Evolutionary conservation across 495 filamentous ascomycete genomes (phyloP), one percentile per base, ranked within the genome.

Genomic region (Hypoxylon fuscum): DNA sequence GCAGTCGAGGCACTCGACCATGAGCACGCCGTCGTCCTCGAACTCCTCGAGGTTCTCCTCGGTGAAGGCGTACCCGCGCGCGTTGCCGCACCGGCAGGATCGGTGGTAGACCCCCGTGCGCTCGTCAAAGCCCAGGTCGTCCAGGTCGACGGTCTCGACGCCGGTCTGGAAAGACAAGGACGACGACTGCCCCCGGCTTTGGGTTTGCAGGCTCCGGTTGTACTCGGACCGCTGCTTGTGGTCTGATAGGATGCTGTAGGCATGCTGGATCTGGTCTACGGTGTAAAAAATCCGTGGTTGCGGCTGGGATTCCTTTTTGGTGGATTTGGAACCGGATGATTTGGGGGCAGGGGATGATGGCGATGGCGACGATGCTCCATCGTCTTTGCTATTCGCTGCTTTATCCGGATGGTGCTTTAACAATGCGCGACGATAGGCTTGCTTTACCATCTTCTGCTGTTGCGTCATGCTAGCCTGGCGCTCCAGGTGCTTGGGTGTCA

Each of bases 401-500:
- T 96, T 96, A 78, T 97, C 93, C 0, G 93, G 93, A 72, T 96
- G 93, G 74, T 96, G 79, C 43, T 76, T 79, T 5, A 97, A 81
- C 8, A 97, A 81, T 1, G 93, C 88, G 62, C 84, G 85, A 65
- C 87, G 88, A 74, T 96, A 96, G 25, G 91, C 90, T 53, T 77
- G 74, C 71, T 93, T 94, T 44, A 96, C 62, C 38, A 77, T 51
- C 41, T 68, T 69, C 38, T 68, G 64, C 60, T 66, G 62, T 44
- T 69, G 66, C 22, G 57, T 52, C 1, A 53, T 29, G 50, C 56
- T 52, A 8, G 63, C 50, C 25, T 69, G 60, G 22, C 63, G 61
- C 38, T 65, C 62, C 11, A 74, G 56, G n/a, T 66, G 59, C 21
- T 74, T 58, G 14, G 66, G 74, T n/a, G 76, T 65, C 51, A 81